Conservation (phyloP, 768 basidiomycete species). For the Albatrellus ellisii region DNA sequence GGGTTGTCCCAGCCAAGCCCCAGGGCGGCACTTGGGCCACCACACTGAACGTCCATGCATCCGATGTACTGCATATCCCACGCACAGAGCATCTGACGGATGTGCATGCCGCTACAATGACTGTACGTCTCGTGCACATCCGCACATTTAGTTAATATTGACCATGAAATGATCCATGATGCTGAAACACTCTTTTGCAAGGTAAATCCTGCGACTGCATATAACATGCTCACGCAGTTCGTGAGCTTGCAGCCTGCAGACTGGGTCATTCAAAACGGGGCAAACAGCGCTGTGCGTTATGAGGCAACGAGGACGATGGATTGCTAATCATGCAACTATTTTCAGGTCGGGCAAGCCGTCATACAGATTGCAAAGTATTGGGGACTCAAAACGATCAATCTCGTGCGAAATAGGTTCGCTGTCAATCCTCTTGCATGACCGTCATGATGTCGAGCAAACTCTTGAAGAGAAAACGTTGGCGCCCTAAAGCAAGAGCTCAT, state of each 20-base stretch:
- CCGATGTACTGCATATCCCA: conserved; percentile 52
- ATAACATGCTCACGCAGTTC: conserved; percentile 69
- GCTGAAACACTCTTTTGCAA: conserved; percentile 20
- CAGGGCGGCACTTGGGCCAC: conserved; percentile 73
- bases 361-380: conserved; percentile 71
- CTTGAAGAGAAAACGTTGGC: conserved; percentile 37
- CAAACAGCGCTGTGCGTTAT: conserved; percentile 61
- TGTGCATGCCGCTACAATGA: conserved; percentile 63
- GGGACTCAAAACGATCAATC: conserved; percentile 68
- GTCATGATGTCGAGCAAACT: not conserved
- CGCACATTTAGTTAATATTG: not conserved
- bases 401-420: conserved; percentile 58
- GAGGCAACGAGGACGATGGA: no score
- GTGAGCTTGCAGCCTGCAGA: conserved; percentile 50
- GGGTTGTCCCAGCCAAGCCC: conserved; percentile 58
- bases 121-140: conserved; percentile 27
- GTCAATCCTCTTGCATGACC: not conserved
- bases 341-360: conserved; percentile 69
- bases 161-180: not conserved
- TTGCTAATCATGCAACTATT: not conserved
- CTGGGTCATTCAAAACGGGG: conserved; percentile 80
- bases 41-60: conserved; percentile 34
- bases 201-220: conserved; percentile 80
- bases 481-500: conserved; percentile 36
- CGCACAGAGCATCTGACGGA: conserved; percentile 32